Base-by-base conservation (phyloP, 352 stramenopile genomes). In the Phytopythium litorale region DNA sequence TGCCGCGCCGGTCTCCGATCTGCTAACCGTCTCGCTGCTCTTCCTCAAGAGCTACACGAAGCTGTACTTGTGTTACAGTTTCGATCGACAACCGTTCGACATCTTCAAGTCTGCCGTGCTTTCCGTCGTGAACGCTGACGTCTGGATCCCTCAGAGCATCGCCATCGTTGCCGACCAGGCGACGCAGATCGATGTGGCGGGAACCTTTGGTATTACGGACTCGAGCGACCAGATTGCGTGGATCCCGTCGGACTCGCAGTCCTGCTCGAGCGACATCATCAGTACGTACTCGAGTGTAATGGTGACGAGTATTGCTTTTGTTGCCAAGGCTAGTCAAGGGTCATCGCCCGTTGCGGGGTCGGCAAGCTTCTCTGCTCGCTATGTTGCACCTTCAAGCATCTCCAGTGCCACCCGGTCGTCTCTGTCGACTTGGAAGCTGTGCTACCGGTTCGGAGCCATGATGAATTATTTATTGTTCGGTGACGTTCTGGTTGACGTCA, bases 51-150 rank as follows among this genome's bases (percentile, higher is more conserved):
- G 64, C 6, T 82, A 78, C 59, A 56, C 70, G 0, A 66, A 71
- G 25, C 60, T 89, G 18, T 70, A 62, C 25, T 55, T 91, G 9
- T 91, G 81, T 52, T 91, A 89, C 48, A 91, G 81, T 48, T 91
- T 89, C 60, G 65, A 76, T 37, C 62, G 68, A 2, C 77, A 91
- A 40, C 79, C 77, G 5, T 89, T 87, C n/a, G 59, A 70, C n/a
- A 56, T 81, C 3, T 88, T 87, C 58, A 40, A 59, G 7, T 60
- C 45, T 0, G 65, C 88, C 25, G 60, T 62, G 8, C 51, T 87
- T 0, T 53, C 67, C 0, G 76, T 84, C 0, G 74, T 74, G 0
- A 71, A 71, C 28, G 70, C 76, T 0, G 78, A 91, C 3, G 73
- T 91, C 21, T 91, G 78, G 81, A 66, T 71, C 1, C 78, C 81